Conservation (phyloP, 805 yeast species). For the Teunomyces aglyptinius region DNA sequence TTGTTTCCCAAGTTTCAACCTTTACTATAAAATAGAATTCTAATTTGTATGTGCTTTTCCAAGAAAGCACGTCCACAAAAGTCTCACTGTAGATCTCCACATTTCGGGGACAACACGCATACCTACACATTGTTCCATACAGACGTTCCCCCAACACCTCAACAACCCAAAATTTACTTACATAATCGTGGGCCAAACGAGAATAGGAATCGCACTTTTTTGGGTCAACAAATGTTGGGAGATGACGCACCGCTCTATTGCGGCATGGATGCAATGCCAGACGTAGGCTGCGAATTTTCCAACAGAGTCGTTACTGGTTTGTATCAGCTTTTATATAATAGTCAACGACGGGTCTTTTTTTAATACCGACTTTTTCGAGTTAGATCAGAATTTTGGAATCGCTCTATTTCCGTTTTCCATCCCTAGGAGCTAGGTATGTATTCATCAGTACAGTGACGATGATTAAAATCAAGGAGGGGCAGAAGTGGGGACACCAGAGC, state of each 20-base stretch:
- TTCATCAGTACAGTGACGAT: neutral
- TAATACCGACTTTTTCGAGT: neutral
- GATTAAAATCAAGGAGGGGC: neutral
- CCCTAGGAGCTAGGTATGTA: conserved; percentile 4
- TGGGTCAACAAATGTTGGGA: conserved; percentile 18
- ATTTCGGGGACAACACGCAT: too few species aligned
- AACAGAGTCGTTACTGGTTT: neutral
- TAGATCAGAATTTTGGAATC: neutral
- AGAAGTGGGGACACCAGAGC: neutral
- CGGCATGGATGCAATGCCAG: neutral
- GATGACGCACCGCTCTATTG: conserved; percentile 5
- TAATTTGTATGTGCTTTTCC: too few species aligned
- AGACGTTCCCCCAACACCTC: conserved; percentile 4
- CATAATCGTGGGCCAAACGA: conserved; percentile 6
- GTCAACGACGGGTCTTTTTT: neutral
- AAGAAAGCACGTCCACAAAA: neutral
- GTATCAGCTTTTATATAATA: neutral
- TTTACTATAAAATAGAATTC: conserved; percentile 13
- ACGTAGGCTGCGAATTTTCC: conserved; percentile 5
- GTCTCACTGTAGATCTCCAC: neutral
- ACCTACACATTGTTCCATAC: too few species aligned
- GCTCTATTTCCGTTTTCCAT: conserved; percentile 4
- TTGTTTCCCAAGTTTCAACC: conserved; percentile 32
- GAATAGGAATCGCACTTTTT: conserved; percentile 8
- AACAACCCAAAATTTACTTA: conserved; percentile 4